Evolutionary conservation across 345 rosid genomes (phyloP).

Genomic region (Moringa oleifera): DNA sequence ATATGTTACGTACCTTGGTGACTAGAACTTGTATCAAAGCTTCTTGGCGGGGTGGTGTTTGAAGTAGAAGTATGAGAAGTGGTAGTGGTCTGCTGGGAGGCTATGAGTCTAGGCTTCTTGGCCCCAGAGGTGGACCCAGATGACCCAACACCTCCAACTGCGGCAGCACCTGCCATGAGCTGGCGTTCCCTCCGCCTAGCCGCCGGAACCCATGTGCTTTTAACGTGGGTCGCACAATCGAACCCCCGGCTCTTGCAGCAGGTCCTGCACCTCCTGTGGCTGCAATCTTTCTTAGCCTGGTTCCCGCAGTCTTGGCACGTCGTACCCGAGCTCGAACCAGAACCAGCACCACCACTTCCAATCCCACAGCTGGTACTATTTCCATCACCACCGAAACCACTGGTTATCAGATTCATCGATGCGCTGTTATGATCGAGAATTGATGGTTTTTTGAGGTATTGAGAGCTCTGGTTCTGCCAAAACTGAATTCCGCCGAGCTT

Average conservation of each 20-base stretch:
- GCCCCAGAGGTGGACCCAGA: conserved; percentile 74
- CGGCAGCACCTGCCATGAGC: conserved; percentile 32
- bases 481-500: conserved; percentile 52
- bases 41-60: conserved; percentile 80
- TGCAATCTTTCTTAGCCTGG: conserved; percentile 96
- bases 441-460: conserved; percentile 37
- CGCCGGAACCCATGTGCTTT: conserved; percentile 99
- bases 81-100: conserved; percentile 62
- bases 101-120: conserved; percentile 72
- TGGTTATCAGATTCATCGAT: conserved; percentile 24
- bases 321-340: conserved; percentile 40
- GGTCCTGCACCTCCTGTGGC: conserved; percentile 79
- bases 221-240: conserved; percentile 88
- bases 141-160: conserved; percentile 51
- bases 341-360: conserved; percentile 30
- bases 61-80: conserved; percentile 91
- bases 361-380: neutral
- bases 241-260: conserved; percentile 95
- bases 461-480: conserved; percentile 56
- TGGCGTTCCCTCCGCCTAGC: conserved; percentile 87
- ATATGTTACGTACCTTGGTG: conserved; percentile 57
- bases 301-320: conserved; percentile 99
- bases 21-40: conserved; percentile 87
- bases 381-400: conserved; percentile 9
- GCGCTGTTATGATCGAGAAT: conserved; percentile 27